phyloP scores from a whole-genome alignment of 2,329 filamentous ascomycete species.

The Penicillium hordei region DNA sequence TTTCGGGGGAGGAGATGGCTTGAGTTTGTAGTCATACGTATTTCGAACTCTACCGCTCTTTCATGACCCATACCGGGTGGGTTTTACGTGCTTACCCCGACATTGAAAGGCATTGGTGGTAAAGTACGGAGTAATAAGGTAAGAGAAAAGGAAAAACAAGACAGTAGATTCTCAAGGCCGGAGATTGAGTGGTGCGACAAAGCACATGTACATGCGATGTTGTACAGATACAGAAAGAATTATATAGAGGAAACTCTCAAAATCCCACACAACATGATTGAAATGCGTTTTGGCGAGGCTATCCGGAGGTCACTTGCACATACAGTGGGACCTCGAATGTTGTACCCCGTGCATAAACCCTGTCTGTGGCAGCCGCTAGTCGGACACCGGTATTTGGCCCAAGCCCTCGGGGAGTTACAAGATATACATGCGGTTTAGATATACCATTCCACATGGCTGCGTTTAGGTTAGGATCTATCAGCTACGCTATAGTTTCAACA shows the following conservation, averaged over 20 bases:
- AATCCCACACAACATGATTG: background rate
- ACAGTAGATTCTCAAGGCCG: background rate
- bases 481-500: background rate
- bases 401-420: slow-evolving; percentile 4
- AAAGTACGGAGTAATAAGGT: background rate
- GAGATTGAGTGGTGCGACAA: background rate
- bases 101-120: background rate
- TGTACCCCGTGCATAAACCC: slow-evolving; percentile 1
- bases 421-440: background rate
- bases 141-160: background rate
- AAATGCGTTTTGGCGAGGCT: background rate
- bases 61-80: background rate
- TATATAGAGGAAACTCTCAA: background rate
- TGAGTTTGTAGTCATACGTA: background rate
- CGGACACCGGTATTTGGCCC: background rate
- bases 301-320: background rate
- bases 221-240: background rate
- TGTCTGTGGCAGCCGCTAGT: slow-evolving; percentile 6
- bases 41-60: background rate
- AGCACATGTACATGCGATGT: background rate
- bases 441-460: background rate
- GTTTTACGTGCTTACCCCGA: slow-evolving; percentile 6
- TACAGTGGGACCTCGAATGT: background rate
- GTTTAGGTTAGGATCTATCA: background rate
- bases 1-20: background rate